Conservation (phyloP, 2,329 filamentous ascomycete species). For the Beauveria rudraprayagi region DNA sequence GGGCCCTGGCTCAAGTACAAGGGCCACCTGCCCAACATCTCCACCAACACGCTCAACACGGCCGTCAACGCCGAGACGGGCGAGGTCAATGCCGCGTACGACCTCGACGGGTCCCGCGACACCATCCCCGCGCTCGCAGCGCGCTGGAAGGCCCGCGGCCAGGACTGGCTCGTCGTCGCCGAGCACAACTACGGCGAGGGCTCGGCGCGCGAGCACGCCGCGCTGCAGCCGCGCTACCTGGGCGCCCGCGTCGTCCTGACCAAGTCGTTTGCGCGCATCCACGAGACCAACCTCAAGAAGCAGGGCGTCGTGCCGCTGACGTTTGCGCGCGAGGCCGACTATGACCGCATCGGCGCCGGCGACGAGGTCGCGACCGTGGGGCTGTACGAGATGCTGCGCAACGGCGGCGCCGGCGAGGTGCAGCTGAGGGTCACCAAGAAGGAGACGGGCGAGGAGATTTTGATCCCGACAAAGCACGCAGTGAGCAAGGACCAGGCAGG, state of each 20-base stretch:
- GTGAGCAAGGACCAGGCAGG: conserved; percentile 83
- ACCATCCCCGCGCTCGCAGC: conserved; percentile 83
- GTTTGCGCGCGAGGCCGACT: conserved; percentile 81
- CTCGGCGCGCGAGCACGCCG: conserved; percentile 81
- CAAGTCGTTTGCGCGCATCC: conserved; percentile 85
- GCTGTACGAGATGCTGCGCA: conserved; percentile 70
- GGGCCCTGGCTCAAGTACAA: conserved; percentile 99
- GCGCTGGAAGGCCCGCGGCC: conserved; percentile 67
- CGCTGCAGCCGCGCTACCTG: conserved; percentile 83
- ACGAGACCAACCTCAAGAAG: conserved; percentile 95
- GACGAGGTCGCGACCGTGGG: conserved; percentile 80
- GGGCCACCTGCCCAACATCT: conserved; percentile 96
- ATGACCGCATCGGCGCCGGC: conserved; percentile 72
- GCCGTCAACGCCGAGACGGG: conserved; percentile 87
- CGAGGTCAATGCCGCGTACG: conserved; percentile 88
- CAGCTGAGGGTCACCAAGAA: conserved; percentile 55
- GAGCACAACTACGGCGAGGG: conserved; percentile 98
- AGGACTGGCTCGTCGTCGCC: conserved; percentile 87
- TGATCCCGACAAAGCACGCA: conserved; percentile 76
- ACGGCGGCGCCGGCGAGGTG: conserved; percentile 71
- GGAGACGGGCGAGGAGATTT: conserved; percentile 52
- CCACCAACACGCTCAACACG: conserved; percentile 92
- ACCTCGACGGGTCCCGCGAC: conserved; percentile 64
- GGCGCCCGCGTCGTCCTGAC: conserved; percentile 75
- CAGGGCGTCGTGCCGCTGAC: conserved; percentile 94